Evolutionary conservation across 306 rosid genomes (phyloP).

Genomic region (Hylodesmum podocarpum): DNA sequence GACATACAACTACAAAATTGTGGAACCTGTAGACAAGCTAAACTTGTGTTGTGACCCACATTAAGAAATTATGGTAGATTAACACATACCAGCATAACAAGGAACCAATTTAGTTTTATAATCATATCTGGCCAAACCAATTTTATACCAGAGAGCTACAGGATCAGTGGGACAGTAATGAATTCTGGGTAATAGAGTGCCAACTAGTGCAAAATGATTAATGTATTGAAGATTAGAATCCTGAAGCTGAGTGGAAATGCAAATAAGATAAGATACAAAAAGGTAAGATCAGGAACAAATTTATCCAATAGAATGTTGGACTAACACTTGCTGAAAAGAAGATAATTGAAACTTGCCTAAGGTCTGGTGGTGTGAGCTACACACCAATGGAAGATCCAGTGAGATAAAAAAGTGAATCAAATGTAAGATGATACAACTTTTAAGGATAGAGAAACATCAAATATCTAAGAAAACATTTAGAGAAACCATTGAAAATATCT

Average conservation of each 20-base stretch:
- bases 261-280: neutral
- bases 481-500: neutral
- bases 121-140: neutral
- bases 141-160: neutral
- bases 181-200: neutral
- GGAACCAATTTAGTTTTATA: neutral
- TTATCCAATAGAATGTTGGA: neutral
- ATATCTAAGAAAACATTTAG: neutral
- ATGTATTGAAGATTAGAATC: neutral
- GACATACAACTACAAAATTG: neutral
- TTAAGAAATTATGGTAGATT: neutral
- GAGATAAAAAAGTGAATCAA: too few species aligned
- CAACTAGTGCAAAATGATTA: neutral
- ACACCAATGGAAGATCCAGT: too few species aligned
- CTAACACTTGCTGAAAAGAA: neutral
- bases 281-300: neutral
- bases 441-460: too few species aligned
- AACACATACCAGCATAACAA: neutral
- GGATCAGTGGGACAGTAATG: neutral
- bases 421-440: too few species aligned
- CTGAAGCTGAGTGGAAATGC: neutral
- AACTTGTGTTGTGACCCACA: neutral
- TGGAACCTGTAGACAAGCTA: neutral
- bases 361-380: neutral
- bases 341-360: neutral